phyloP scores from a whole-genome alignment of 2,329 filamentous ascomycete species.

The Mycosphaerelloides madeirae region DNA sequence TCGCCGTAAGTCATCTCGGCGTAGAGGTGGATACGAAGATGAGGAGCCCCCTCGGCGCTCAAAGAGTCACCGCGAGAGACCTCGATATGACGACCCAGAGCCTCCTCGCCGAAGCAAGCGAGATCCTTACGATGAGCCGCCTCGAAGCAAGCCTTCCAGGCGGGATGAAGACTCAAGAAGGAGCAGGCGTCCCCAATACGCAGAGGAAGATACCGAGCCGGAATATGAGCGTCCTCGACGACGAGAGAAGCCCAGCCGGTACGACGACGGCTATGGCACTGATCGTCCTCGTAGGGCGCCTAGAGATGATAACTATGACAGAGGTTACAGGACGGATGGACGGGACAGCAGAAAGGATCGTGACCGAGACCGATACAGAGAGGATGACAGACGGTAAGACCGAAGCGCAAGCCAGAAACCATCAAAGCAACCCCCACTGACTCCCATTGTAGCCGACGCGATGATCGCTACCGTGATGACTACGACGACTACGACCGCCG shows the following conservation, averaged over 20 bases:
- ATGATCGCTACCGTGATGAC: slow-evolving; percentile 14
- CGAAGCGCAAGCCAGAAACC: too few relatives aligned
- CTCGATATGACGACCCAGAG: slow-evolving; percentile 11
- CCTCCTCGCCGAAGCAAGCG: slow-evolving; percentile 13
- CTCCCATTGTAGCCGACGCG: slow-evolving; percentile 3
- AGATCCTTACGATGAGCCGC: slow-evolving; percentile 17
- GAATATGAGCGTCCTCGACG: slow-evolving; percentile 18
- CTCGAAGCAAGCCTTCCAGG: slow-evolving; percentile 11
- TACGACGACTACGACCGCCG: slow-evolving; percentile 20
- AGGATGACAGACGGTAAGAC: slow-evolving; percentile 7
- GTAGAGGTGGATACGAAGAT: slow-evolving; percentile 4
- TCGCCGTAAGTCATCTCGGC: slow-evolving; percentile 1
- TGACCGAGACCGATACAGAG: slow-evolving; percentile 13
- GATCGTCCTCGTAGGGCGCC: slow-evolving; percentile 23
- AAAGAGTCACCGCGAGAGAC: slow-evolving; percentile 7
- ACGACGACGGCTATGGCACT: slow-evolving; percentile 29
- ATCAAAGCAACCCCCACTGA: too few relatives aligned
- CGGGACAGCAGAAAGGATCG: slow-evolving; percentile 22
- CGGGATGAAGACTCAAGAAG: slow-evolving; percentile 5
- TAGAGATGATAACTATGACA: slow-evolving; percentile 19
- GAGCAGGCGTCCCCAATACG: slow-evolving; percentile 8
- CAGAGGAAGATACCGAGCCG: slow-evolving; percentile 16
- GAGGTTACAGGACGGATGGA: slow-evolving; percentile 27
- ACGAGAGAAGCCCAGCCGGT: slow-evolving; percentile 15
- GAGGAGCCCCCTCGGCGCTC: slow-evolving; percentile 8